Conservation (phyloP, 2,329 filamentous ascomycete species). For the Leptodontidium sp. region DNA sequence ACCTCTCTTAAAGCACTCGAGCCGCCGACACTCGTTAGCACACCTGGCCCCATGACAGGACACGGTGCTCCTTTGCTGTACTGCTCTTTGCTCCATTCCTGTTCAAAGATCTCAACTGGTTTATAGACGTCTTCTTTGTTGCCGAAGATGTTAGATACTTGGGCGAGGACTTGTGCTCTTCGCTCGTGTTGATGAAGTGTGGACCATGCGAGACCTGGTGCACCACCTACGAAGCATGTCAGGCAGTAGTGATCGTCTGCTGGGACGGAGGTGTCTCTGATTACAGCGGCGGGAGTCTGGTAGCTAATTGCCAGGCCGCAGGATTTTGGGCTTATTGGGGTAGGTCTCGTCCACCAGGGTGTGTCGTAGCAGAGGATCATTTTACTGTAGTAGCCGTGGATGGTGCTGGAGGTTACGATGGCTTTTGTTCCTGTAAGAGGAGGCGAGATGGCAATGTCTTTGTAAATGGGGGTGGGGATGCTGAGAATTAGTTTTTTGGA, state of each 20-base stretch:
- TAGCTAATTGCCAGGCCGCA: slow-evolving; percentile 51
- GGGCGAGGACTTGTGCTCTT: slow-evolving; percentile 21
- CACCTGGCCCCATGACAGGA: slow-evolving; percentile 47
- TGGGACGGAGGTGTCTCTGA: slow-evolving; percentile 54
- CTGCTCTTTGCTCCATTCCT: slow-evolving; percentile 37
- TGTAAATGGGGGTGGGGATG: slow-evolving; percentile 57
- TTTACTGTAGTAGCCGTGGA: slow-evolving; percentile 57
- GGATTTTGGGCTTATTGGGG: slow-evolving; percentile 38
- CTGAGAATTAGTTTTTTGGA: slow-evolving; percentile 54
- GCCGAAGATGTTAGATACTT: slow-evolving; percentile 23
- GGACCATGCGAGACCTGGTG: slow-evolving; percentile 24
- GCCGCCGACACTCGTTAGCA: slow-evolving; percentile 39
- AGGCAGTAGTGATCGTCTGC: slow-evolving; percentile 46
- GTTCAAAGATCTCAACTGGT: slow-evolving; percentile 33
- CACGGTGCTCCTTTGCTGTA: slow-evolving; percentile 49
- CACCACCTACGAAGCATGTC: slow-evolving; percentile 25
- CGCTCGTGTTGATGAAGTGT: slow-evolving; percentile 26
- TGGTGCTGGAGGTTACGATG: slow-evolving; percentile 48
- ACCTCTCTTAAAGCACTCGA: slow-evolving; percentile 45
- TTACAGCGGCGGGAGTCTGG: slow-evolving; percentile 50
- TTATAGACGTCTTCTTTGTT: slow-evolving; percentile 24
- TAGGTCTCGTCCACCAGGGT: slow-evolving; percentile 23
- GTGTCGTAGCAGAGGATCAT: slow-evolving; percentile 37
- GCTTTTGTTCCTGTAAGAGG: slow-evolving; percentile 50
- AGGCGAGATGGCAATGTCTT: slow-evolving; percentile 56